phyloP scores from a whole-genome alignment of 495 filamentous ascomycete genomes.

The Evansstolkia leycettana region DNA sequence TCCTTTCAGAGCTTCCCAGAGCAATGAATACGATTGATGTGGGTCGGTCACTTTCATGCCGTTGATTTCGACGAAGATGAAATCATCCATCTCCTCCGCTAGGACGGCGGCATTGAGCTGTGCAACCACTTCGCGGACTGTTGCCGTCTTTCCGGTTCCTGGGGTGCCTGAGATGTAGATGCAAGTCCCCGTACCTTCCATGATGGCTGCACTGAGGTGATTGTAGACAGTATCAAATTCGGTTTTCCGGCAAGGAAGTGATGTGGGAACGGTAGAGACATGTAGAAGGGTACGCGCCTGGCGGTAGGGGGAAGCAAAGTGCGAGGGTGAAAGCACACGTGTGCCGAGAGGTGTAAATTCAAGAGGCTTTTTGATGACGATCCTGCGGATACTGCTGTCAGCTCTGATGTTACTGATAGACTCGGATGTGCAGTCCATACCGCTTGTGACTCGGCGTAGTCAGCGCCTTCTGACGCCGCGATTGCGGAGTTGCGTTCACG shows the following conservation, averaged over 20 bases:
- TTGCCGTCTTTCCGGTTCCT: slow-evolving; percentile 97
- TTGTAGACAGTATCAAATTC: slow-evolving; percentile 90
- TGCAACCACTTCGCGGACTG: slow-evolving; percentile 86
- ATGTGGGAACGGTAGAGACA: slow-evolving; percentile 80
- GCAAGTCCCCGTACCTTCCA: slow-evolving; percentile 82
- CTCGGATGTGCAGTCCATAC: slow-evolving; percentile 13
- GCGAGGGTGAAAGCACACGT: slow-evolving; percentile 63
- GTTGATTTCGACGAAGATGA: slow-evolving; percentile 99
- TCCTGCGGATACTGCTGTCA: slow-evolving; percentile 22
- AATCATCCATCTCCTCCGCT: slow-evolving; percentile 92
- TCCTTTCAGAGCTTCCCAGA: slow-evolving; percentile 93
- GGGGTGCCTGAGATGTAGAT: slow-evolving; percentile 99
- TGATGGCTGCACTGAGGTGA: slow-evolving; percentile 88
- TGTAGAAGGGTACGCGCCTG: slow-evolving; percentile 81
- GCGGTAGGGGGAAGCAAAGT: slow-evolving; percentile 77
- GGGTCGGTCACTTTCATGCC: slow-evolving; percentile 99
- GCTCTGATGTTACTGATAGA: neutral
- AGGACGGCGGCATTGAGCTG: slow-evolving; percentile 75
- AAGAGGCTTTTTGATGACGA: slow-evolving; percentile 79
- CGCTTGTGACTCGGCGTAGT: slow-evolving; percentile 65
- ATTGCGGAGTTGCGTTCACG: slow-evolving; percentile 45
- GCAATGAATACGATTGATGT: slow-evolving; percentile 85
- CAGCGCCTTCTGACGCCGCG: slow-evolving; percentile 37
- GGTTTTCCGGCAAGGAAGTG: slow-evolving; percentile 79
- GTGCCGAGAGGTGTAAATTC: slow-evolving; percentile 94